These are phyloP conservation scores for Boletus edulis DNA, from an alignment of 768 basidiomycete species.

Conservation along the genomic window DNA sequence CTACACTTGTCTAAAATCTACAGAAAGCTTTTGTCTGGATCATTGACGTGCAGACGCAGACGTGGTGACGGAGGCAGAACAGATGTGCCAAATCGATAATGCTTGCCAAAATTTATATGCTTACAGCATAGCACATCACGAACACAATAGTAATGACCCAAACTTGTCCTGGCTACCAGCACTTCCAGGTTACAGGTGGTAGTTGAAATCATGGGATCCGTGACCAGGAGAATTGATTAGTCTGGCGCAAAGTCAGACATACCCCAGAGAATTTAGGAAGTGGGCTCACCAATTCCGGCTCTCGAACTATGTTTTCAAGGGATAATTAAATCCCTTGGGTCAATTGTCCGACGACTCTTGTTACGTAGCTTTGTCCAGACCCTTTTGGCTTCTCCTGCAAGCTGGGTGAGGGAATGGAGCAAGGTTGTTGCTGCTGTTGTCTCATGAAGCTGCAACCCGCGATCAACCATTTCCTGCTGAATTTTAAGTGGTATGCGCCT, in stretches of 20 bases:
- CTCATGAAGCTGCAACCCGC: slow-evolving; percentile 1
- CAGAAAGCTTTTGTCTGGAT: no score
- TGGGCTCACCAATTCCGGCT: background rate
- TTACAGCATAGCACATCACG: background rate
- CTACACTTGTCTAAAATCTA: no score
- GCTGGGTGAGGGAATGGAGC: background rate
- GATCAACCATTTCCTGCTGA: slow-evolving; percentile 20
- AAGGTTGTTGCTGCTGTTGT: slow-evolving; percentile 19
- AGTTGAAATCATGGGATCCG: background rate
- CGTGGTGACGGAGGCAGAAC: no score
- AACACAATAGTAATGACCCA: no score
- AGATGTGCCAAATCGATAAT: no score
- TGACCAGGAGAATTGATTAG: background rate
- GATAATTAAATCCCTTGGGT: no score
- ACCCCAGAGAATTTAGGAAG: background rate
- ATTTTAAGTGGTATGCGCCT: slow-evolving; percentile 8
- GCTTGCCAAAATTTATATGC: no score
- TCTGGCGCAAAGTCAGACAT: background rate
- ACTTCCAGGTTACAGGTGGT: background rate
- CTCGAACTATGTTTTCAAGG: no score
- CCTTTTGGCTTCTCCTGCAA: slow-evolving; percentile 5
- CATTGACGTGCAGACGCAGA: no score
- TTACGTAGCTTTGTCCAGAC: slow-evolving; percentile 4
- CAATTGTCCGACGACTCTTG: background rate
- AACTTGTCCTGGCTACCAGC: background rate